Conservation (phyloP, 164 flowering plant species). For the Magnolia changhungtana region DNA sequence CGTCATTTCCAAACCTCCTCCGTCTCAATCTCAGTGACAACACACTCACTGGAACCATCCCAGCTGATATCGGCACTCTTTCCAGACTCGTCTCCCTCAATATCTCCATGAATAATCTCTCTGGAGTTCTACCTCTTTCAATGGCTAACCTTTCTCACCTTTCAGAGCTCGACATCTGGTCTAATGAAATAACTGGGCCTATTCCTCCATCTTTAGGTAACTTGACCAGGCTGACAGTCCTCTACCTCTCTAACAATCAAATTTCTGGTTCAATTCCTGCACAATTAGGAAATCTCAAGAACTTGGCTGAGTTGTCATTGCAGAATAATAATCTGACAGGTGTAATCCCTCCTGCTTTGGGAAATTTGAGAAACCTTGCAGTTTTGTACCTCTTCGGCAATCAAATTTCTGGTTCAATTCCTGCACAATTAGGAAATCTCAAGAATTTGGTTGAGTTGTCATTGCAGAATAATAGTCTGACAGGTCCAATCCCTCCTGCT, state of each 20-base stretch:
- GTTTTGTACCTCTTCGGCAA: not conserved
- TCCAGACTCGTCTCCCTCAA: no score
- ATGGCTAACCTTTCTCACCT: no score
- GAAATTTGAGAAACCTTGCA: not conserved
- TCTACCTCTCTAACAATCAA: not conserved
- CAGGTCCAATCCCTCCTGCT: no score
- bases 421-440: not conserved
- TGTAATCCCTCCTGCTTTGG: not conserved
- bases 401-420: not conserved
- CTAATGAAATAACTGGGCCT: not conserved
- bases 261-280: slow-evolving; percentile 25
- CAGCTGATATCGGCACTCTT: no score
- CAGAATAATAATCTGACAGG: not conserved
- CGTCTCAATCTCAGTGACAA: no score
- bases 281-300: slow-evolving; percentile 22
- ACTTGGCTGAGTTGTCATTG: not conserved
- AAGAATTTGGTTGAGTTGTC: not conserved
- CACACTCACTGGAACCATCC: no score
- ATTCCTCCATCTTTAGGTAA: not conserved
- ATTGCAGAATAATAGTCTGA: no score
- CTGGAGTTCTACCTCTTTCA: no score
- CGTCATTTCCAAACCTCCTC: no score
- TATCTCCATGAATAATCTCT: no score
- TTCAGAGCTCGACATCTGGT: no score
- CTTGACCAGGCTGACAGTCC: not conserved